Conservation (phyloP, 352 stramenopile genomes). For the Pythium coloratum region DNA sequence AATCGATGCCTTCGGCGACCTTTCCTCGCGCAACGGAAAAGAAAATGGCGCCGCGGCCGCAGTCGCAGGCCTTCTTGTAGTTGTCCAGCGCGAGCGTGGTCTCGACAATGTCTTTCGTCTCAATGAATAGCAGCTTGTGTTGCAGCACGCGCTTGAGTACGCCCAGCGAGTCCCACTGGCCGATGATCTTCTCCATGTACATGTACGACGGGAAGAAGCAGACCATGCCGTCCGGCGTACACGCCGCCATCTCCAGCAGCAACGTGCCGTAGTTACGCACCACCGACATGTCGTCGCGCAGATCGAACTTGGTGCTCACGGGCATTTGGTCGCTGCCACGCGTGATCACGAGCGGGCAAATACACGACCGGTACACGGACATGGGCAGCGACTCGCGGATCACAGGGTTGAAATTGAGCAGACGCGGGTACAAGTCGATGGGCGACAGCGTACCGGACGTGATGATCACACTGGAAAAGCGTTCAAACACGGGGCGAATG, state of each 20-base stretch:
- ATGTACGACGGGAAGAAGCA: constrained; percentile 99
- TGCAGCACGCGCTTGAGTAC: constrained; percentile 94
- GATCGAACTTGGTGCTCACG: constrained; percentile 95
- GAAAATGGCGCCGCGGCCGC: constrained; percentile 97
- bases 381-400: constrained; percentile 97
- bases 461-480: constrained; percentile 89
- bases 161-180: constrained; percentile 92
- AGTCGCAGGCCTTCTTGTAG: constrained; percentile 96
- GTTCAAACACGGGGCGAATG: constrained; percentile 98
- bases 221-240: constrained; percentile 97
- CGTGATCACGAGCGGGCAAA: constrained; percentile 98
- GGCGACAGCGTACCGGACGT: constrained; percentile 96
- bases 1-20: constrained; percentile 99
- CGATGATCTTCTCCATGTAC: constrained; percentile 99
- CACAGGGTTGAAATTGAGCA: constrained; percentile 97
- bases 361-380: constrained; percentile 97
- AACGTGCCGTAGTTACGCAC: constrained; percentile 96
- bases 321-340: constrained; percentile 95
- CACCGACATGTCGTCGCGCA: constrained; percentile 88
- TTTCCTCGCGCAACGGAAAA: constrained; percentile 98
- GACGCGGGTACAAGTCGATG: constrained; percentile 98
- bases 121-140: constrained; percentile 99
- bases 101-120: constrained; percentile 99
- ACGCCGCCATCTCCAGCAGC: constrained; percentile 93
- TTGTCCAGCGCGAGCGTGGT: constrained; percentile 98